Percentiles rank a stretch among this genome's conserved stretches.
These are phyloP conservation scores for Coemansia sp. DNA, from an alignment of 192 early-diverging fungal species.

Conservation along the genomic window DNA sequence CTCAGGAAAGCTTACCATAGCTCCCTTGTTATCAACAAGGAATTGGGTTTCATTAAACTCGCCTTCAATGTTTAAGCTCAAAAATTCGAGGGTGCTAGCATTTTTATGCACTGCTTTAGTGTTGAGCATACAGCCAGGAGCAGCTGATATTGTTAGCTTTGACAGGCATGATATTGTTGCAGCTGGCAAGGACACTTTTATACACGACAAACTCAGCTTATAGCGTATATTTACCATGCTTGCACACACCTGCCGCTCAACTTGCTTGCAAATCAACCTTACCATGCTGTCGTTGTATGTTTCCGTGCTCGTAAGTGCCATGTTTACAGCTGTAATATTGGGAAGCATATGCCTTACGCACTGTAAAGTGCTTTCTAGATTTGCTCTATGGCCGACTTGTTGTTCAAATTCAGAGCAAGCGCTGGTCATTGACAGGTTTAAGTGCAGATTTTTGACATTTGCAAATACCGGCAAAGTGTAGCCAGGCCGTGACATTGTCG, in stretches of 20 bases:
- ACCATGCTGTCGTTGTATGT: background rate
- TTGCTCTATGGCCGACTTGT: background rate
- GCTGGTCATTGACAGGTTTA: background rate
- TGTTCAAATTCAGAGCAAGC: background rate
- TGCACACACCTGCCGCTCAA: background rate
- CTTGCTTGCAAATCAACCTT: background rate
- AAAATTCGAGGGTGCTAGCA: background rate
- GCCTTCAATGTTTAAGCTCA: background rate
- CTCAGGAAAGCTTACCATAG: background rate
- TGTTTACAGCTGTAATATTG: background rate
- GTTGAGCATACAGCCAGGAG: background rate
- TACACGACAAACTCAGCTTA: background rate
- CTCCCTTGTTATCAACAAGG: background rate
- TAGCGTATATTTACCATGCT: background rate
- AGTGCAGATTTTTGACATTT: background rate
- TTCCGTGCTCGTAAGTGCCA: background rate
- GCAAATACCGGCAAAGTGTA: background rate
- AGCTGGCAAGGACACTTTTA: background rate
- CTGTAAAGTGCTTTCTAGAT: background rate
- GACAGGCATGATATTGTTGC: background rate
- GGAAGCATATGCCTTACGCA: background rate
- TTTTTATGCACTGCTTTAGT: background rate
- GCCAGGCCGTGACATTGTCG: background rate
- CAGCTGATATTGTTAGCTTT: background rate
- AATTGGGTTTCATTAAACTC: background rate